Evolutionary conservation across 106 monocot genomes (phyloP).

Genomic region (Dendrobium chrysotoxum): DNA sequence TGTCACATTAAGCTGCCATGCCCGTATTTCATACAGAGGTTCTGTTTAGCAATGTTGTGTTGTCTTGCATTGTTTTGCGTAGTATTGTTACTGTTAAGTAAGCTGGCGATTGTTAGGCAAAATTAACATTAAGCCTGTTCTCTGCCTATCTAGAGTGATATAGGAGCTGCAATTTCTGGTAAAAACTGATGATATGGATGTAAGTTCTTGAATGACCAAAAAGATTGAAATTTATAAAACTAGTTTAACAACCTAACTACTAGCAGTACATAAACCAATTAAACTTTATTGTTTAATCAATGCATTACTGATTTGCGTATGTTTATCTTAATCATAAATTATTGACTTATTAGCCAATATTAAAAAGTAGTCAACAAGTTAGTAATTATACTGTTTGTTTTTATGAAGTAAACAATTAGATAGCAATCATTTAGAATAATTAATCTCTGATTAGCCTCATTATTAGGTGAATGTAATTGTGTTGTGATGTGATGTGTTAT

Average conservation of each 20-base stretch:
- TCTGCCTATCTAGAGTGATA: background rate
- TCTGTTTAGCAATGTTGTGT: too few species aligned
- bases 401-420: too few species aligned
- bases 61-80: too few species aligned
- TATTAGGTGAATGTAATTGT: background rate
- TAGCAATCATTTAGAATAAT: background rate
- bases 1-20: background rate
- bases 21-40: background rate
- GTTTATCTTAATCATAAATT: too few species aligned
- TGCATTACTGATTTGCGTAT: too few species aligned
- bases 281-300: too few species aligned
- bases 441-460: background rate
- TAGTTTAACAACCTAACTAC: background rate
- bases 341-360: too few species aligned
- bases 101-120: background rate
- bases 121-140: background rate
- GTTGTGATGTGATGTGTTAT: too few species aligned
- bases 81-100: background rate
- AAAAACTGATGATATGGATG: background rate
- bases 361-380: too few species aligned
- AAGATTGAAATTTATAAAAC: background rate
- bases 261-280: too few species aligned
- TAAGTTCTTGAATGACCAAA: background rate
- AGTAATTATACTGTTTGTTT: too few species aligned
- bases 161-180: background rate